Percentiles rank a stretch among this genome's conserved stretches.
These are phyloP conservation scores for Arachis monticola DNA, from an alignment of 331 rosid species.

Conservation along the genomic window DNA sequence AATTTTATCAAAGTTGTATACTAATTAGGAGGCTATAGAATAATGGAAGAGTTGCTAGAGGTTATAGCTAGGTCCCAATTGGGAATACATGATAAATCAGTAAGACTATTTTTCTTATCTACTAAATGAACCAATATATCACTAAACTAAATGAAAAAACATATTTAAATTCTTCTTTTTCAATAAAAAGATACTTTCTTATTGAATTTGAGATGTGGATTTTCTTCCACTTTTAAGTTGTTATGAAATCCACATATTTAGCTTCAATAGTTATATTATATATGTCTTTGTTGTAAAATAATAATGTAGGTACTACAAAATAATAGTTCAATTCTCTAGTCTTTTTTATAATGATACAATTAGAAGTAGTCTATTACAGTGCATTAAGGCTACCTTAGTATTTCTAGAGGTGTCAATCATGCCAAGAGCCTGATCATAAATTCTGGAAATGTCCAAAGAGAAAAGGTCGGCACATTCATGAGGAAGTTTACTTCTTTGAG, in stretches of 20 bases:
- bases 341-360: background rate
- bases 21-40: too few species aligned
- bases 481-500: conserved; percentile 66
- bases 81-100: too few species aligned
- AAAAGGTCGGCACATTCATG: conserved; percentile 28
- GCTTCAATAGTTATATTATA: conserved; percentile 3
- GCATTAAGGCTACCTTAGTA: conserved; percentile 26
- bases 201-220: too few species aligned
- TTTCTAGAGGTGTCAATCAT: conserved; percentile 65
- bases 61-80: too few species aligned
- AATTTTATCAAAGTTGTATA: too few species aligned
- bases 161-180: too few species aligned
- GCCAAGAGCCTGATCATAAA: conserved; percentile 59
- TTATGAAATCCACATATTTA: conserved; percentile 21
- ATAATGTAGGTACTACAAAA: background rate
- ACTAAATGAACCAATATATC: too few species aligned
- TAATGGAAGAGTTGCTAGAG: too few species aligned
- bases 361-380: conserved; percentile 13
- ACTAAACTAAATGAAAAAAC: too few species aligned
- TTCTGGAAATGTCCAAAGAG: conserved; percentile 51
- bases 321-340: background rate
- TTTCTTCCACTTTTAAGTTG: conserved; percentile 13
- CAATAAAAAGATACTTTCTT: too few species aligned
- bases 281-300: conserved; percentile 10
- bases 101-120: too few species aligned